phyloP scores from a whole-genome alignment of 1,284 basidiomycete genomes.

The Retiboletus fuscus region DNA sequence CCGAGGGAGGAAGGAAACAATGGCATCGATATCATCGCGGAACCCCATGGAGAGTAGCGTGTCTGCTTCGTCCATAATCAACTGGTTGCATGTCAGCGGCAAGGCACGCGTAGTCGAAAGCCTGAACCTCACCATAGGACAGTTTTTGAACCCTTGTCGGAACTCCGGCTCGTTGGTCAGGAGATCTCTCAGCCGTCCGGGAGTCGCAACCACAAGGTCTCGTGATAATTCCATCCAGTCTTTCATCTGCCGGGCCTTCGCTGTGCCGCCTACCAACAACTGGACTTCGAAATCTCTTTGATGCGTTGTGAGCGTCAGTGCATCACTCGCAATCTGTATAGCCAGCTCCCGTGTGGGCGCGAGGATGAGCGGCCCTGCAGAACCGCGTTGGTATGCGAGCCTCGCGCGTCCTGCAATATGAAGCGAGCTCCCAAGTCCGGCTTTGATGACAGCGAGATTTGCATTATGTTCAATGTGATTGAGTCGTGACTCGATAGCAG shows the following conservation, averaged over 20 bases:
- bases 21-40: slow-evolving; percentile 87
- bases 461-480: slow-evolving; percentile 59
- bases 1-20: slow-evolving; percentile 76
- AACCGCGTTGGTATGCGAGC: slow-evolving; percentile 55
- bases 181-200: slow-evolving; percentile 89
- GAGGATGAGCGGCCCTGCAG: slow-evolving; percentile 86
- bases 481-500: slow-evolving; percentile 84
- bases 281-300: slow-evolving; percentile 78
- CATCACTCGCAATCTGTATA: slow-evolving; percentile 92
- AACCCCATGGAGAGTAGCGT: slow-evolving; percentile 97
- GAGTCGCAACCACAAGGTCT: slow-evolving; percentile 94
- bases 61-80: slow-evolving; percentile 96
- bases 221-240: slow-evolving; percentile 74
- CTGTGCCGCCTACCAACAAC: slow-evolving; percentile 85
- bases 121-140: slow-evolving; percentile 65
- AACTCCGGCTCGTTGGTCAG: slow-evolving; percentile 74
- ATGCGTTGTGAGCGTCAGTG: slow-evolving; percentile 74
- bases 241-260: slow-evolving; percentile 73
- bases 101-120: background rate
- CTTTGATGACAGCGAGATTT: slow-evolving; percentile 54
- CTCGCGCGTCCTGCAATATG: slow-evolving; percentile 49
- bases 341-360: slow-evolving; percentile 96
- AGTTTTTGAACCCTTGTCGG: slow-evolving; percentile 62
- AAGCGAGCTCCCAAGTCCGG: slow-evolving; percentile 53
- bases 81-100: slow-evolving; percentile 55